These are phyloP conservation scores for Arabis alpina DNA, from an alignment of 345 rosid species.

Conservation along the genomic window DNA sequence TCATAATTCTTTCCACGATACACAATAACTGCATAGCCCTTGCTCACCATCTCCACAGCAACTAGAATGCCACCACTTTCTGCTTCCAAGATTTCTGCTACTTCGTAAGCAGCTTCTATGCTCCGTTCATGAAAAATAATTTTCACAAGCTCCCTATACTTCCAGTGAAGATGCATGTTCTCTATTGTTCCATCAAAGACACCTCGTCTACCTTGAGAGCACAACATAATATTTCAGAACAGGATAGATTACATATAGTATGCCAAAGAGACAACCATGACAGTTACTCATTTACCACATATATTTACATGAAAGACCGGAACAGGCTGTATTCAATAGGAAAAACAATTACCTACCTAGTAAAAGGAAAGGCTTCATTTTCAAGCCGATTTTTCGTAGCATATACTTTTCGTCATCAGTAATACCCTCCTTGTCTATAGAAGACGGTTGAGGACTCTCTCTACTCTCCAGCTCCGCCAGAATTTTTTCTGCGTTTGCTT, in stretches of 20 bases:
- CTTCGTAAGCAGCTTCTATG: slow-evolving; percentile 62
- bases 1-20: slow-evolving; percentile 94
- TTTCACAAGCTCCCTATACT: slow-evolving; percentile 96
- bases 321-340: slow-evolving; percentile 17
- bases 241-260: slow-evolving; percentile 4
- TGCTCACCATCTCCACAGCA: slow-evolving; percentile 78
- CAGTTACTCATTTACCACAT: slow-evolving; percentile 4
- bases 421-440: slow-evolving; percentile 77
- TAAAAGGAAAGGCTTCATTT: slow-evolving; percentile 88
- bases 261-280: slow-evolving; percentile 26
- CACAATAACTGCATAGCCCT: slow-evolving; percentile 84
- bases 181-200: slow-evolving; percentile 90
- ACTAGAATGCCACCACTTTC: slow-evolving; percentile 95
- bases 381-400: slow-evolving; percentile 91
- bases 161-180: slow-evolving; percentile 99
- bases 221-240: slow-evolving; percentile 34
- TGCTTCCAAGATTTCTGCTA: slow-evolving; percentile 71
- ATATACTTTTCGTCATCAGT: slow-evolving; percentile 90
- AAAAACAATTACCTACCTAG: slow-evolving; percentile 62
- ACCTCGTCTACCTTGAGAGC: slow-evolving; percentile 78
- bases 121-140: slow-evolving; percentile 65
- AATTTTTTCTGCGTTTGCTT: slow-evolving; percentile 76
- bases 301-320: slow-evolving; percentile 13
- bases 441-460: slow-evolving; percentile 57
- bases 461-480: slow-evolving; percentile 60